Base-by-base conservation (phyloP, 148 eudicot genomes). In the Chenopodium album region DNA sequence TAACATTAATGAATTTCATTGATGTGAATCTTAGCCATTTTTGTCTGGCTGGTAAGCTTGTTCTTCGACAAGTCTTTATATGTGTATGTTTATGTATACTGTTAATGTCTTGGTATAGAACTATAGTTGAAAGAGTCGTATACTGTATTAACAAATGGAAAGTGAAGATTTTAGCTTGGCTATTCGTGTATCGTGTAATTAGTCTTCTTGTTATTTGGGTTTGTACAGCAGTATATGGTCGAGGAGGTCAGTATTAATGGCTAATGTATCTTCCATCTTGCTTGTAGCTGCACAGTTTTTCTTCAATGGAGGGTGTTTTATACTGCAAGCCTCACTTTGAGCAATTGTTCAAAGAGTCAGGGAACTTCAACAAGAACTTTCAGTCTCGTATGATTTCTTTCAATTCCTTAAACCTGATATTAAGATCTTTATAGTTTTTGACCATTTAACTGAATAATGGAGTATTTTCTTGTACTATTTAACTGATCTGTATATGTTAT, bases 271-370 rank as follows among this genome's bases (percentile, higher is more conserved):
- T 66, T 64, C 70, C 75, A n/a, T 78, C 72, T 2, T 85, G 29
- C 80, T 81, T 86, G 77, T 88, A 95, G 98, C 88, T 93, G 78
- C 88, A 91, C 88, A 93, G 84, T 83, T 95, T 87, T 82, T 93
- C 98, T 46, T 95, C 98, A 34, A 93, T 93, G 97, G 98, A 95
- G 73, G 96, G 98, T 31, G 94, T 91, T 65, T 78, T 93, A 64
- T 93, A 91, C 88, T 95, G 98, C 88, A 95, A 93, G 89, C 98
- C 98, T 85, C 98, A 95, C 85, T 93, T 91, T 85, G 98, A 93
- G 89, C 98, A 95, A 88, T 89, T 95, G 82, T 95, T 95, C 88
- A 95, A 95, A 89, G 98, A 95, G 89, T 34, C 92, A 0, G 98
- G 98, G 71, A 93, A 83, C 81, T 95, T 88, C 92, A 87, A 83